Evolutionary conservation across 345 rosid genomes (phyloP).

Genomic region (Eucalyptus sideroxylon): DNA sequence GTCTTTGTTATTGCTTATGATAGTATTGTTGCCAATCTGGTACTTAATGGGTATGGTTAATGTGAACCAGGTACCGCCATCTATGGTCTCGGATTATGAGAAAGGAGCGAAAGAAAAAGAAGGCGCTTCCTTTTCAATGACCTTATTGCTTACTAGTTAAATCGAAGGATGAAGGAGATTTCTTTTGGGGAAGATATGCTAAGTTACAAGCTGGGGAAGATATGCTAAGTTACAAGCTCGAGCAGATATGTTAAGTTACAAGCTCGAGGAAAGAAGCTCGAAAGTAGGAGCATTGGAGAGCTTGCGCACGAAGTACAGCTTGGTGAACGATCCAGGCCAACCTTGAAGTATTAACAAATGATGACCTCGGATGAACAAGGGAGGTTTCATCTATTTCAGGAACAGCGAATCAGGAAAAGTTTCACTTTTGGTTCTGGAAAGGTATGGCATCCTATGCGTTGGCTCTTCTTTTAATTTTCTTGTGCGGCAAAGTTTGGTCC

Average conservation of each 20-base stretch:
- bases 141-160: background rate
- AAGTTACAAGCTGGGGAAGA: background rate
- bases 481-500: background rate
- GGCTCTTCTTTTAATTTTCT: background rate
- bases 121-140: background rate
- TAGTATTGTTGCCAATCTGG: background rate
- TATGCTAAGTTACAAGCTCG: background rate
- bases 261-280: background rate
- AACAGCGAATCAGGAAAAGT: background rate
- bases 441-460: background rate
- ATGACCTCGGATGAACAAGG: background rate
- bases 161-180: background rate
- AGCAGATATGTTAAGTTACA: background rate
- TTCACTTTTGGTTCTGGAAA: background rate
- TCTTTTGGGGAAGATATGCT: background rate
- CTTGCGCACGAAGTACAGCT: background rate
- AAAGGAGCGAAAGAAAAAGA: background rate
- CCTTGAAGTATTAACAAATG: background rate
- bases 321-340: background rate
- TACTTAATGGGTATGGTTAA: background rate
- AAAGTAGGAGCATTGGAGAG: background rate
- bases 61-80: background rate
- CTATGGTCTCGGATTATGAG: background rate
- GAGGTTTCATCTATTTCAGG: background rate
- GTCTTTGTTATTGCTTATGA: background rate